Conservation (phyloP, 768 basidiomycete species). For the Gelatoporia subvermispora region DNA sequence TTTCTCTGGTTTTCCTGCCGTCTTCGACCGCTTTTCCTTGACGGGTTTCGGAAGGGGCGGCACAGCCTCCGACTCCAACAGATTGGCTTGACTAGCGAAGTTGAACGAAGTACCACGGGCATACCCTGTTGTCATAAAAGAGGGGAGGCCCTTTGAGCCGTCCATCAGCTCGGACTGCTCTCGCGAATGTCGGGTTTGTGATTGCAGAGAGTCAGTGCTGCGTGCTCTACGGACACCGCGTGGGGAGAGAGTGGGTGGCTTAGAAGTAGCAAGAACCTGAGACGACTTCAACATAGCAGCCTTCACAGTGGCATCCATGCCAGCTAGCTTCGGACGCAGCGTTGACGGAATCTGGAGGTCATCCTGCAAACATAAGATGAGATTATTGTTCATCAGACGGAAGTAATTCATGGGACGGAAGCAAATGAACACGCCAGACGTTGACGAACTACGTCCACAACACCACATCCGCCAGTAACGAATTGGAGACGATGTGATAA, state of each 20-base stretch:
- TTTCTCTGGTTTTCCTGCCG: constrained; percentile 39
- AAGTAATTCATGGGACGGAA: no score
- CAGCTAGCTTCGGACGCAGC: constrained; percentile 70
- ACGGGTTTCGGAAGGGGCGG: constrained; percentile 23
- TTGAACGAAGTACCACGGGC: constrained; percentile 60
- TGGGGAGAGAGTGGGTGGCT: constrained; percentile 40
- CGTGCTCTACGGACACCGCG: constrained; percentile 61
- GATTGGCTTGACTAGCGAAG: constrained; percentile 21
- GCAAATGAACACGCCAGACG: neutral
- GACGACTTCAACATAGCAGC: constrained; percentile 90
- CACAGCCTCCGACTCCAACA: constrained; percentile 1
- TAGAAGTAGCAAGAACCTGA: constrained; percentile 48
- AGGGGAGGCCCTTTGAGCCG: constrained; percentile 1
- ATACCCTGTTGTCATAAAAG: constrained; percentile 7
- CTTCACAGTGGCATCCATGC: constrained; percentile 83
- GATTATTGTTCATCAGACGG: neutral
- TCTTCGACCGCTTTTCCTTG: constrained; percentile 48
- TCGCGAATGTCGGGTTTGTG: constrained; percentile 35
- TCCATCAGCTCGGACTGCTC: constrained; percentile 10
- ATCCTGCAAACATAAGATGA: constrained; percentile 44
- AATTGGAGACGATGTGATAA: no score
- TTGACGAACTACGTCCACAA: no score
- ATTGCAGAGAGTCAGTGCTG: constrained; percentile 65
- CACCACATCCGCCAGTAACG: no score
- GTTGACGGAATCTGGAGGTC: constrained; percentile 83